Evolutionary conservation across 371 early-diverging fungal species (phyloP), one percentile per base, ranked within the genome.

Genomic region (Nematocida major): DNA sequence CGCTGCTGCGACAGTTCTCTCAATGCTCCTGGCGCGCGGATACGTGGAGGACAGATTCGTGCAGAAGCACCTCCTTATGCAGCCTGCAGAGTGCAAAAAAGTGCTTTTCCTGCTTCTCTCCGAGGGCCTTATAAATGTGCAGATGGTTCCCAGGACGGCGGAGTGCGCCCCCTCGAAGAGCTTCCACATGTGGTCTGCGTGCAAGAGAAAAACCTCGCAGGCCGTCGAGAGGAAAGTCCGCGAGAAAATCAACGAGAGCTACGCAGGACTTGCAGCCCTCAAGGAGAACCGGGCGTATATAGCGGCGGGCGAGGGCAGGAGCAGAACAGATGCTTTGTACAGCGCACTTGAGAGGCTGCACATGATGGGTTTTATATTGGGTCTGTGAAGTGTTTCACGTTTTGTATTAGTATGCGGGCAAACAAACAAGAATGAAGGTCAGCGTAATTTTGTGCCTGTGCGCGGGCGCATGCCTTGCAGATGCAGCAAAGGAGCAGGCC

Each of bases 21-120:
- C 76, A n/a, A 38, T 62, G 22, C 76, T 73, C 5, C 40, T 73
- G 9, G 40, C 32, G 0, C 32, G 38, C 15, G 63, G 62, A 49
- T 73, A 73, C 30, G 30, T 73, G 9, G 76, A 73, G 24, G 76
- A 73, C 40, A 62, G 47, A 54, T 73, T 73, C 49, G 32, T 73
- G 30, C 76, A 73, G 53, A 73, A 63, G 49, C 54, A 73, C 42
- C 26, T 54, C 38, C 63, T 73, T 13, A 9, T 73, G 28, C 65
- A 73, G 4, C 11, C 51, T 0, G 18, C 68, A 13, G n/a, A 59
- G 15, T 73, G 63, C 54, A 73, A 73, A 34, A 62, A 61, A 32
- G 36, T 22, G 26, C 63, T 73, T 13, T 73, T 73, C 49, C 9
- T 34, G 47, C 66, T 73, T 22, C 49, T 73, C 7, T 36, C 63